Base-by-base conservation (phyloP, 495 filamentous ascomycete species). In the Xylaria telfairii region DNA sequence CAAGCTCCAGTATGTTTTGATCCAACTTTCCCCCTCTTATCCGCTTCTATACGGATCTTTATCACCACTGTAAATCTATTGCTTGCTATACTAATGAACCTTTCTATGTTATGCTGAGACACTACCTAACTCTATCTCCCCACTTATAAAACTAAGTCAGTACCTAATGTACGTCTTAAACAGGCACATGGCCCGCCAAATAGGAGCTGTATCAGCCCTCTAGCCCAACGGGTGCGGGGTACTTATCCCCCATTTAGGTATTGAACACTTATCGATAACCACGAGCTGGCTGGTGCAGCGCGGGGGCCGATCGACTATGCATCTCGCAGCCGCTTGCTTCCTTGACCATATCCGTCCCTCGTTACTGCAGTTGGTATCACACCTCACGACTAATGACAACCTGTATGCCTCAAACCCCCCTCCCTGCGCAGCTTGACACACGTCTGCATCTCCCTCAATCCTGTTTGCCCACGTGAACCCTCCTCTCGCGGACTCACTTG, bases 381-480 rank as follows among this genome's bases (percentile, higher is more conserved):
- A 56, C 49, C 26, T 49, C 63, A n/a, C 47, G 34, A 49, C 65
- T 57, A 42, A 56, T 57, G 49, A 67, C 65, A 56, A 26, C 26
- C 65, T 51, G 65, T 57, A 32, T 54, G 34, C 26, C 15, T 37
- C 26, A 30, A 67, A 24, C 47, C 42, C 47, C 68, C 66, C 61
- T 62, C 49, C 37, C 24, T 64, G 28, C 49, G 47, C 61, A 46
- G 37, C 26, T 57, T 39, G 41, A 30, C 34, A 42, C 68, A 34
- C 46, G 26, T 53, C 19, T 59, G 42, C 68, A 70, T 37, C 42
- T 62, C 61, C 44, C n/a, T 49, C 68, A 49, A 21, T 70, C 46
- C 41, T 64, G 39, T 47, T 42, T 66, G 41, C 53, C 46, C 57
- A 54, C 68, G 56, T 70, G 56, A 67, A 67, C 59, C 59, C 19